Percentiles rank a stretch among this genome's conserved stretches.
phyloP scores from a whole-genome alignment of 768 basidiomycete species.

The Trametes villosa region DNA sequence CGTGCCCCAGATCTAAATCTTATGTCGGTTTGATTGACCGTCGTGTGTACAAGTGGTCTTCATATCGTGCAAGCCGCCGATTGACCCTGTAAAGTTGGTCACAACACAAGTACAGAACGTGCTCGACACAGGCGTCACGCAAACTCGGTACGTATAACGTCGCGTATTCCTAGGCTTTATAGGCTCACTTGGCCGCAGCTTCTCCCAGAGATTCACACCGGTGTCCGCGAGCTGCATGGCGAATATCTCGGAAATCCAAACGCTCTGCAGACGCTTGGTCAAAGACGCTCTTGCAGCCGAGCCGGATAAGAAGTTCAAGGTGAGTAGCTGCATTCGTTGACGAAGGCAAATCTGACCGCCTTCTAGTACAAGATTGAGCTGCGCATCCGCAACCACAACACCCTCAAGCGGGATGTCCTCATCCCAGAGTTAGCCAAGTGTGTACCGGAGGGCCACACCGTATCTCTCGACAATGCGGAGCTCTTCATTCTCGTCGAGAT shows the following conservation, averaged over 20 bases:
- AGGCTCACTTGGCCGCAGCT: slow-evolving; percentile 43
- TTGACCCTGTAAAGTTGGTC: slow-evolving; percentile 76
- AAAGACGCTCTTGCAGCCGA: slow-evolving; percentile 54
- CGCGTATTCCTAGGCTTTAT: too few species aligned
- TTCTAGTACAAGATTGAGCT: slow-evolving; percentile 82
- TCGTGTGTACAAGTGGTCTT: slow-evolving; percentile 61
- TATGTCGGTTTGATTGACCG: background rate
- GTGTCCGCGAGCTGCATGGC: slow-evolving; percentile 70
- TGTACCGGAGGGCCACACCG: slow-evolving; percentile 68
- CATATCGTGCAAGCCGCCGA: slow-evolving; percentile 77
- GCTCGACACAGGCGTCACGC: slow-evolving; percentile 60
- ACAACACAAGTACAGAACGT: slow-evolving; percentile 66
- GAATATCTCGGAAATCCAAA: slow-evolving; percentile 69
- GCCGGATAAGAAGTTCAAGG: slow-evolving; percentile 50
- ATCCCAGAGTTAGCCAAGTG: slow-evolving; percentile 73
- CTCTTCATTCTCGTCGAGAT: slow-evolving; percentile 80
- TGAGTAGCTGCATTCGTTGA: slow-evolving; percentile 30
- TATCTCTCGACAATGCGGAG: slow-evolving; percentile 69
- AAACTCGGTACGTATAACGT: slow-evolving; percentile 63
- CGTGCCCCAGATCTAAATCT: background rate
- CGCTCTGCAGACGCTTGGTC: slow-evolving; percentile 60
- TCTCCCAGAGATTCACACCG: slow-evolving; percentile 72
- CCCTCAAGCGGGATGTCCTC: slow-evolving; percentile 58
- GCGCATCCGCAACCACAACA: slow-evolving; percentile 76
- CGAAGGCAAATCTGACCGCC: background rate